phyloP scores from a whole-genome alignment of 441 rosid genomes.

The Gossypium schwendimanii region DNA sequence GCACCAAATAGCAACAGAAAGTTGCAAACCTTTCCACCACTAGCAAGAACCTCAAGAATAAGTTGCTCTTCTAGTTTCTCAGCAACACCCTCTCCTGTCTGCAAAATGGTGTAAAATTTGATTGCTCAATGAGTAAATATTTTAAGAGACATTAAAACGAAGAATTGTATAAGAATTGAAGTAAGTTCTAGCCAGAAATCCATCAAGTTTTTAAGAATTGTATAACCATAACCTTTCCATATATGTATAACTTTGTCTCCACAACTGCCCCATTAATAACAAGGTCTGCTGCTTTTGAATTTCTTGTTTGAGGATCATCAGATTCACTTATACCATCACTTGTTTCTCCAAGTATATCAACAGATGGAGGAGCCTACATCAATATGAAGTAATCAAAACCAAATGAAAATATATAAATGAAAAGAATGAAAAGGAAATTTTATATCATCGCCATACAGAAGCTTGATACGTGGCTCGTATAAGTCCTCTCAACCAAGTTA shows the following conservation, averaged over 20 bases:
- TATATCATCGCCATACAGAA: constrained; percentile 54
- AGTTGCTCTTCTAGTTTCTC: constrained; percentile 57
- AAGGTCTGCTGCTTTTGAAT: constrained; percentile 67
- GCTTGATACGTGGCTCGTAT: constrained; percentile 89
- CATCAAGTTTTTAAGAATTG: constrained; percentile 1
- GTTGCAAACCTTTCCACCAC: constrained; percentile 88
- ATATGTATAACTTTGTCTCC: constrained; percentile 73
- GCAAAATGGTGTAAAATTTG: constrained; percentile 23
- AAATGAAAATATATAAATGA: constrained; percentile 2
- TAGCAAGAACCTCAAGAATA: constrained; percentile 79
- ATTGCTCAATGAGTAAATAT: constrained; percentile 11
- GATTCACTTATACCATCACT: constrained; percentile 31
- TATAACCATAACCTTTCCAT: constrained; percentile 68
- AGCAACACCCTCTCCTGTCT: constrained; percentile 52
- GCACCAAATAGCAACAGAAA: constrained; percentile 17
- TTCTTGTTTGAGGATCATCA: constrained; percentile 38
- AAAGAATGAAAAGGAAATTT: constrained; percentile 1
- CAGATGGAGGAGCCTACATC: constrained; percentile 62
- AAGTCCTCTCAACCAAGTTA: constrained; percentile 81
- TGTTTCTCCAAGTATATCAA: constrained; percentile 58
- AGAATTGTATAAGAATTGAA: not conserved
- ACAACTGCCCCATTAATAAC: constrained; percentile 77
- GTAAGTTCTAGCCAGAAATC: not conserved
- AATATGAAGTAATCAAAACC: constrained; percentile 19
- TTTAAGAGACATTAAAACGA: not conserved